Base-by-base conservation (phyloP, 2,329 filamentous ascomycete species). In the Aspergillus sp. region DNA sequence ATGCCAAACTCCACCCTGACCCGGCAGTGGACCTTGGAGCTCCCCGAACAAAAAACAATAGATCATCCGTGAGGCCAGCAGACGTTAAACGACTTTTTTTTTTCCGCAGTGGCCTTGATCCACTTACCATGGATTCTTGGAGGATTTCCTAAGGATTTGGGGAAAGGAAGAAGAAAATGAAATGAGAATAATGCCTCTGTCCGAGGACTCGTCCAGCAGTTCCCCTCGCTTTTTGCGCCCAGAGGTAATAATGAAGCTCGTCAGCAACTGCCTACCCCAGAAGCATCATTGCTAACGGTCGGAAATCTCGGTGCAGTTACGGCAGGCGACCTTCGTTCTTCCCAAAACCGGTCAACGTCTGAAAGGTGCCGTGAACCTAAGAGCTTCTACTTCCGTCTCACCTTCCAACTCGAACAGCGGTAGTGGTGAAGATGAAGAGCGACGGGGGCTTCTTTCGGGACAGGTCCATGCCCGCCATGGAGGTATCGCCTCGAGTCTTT, bases 341-440 rank as follows among this genome's bases (percentile, higher is more conserved):
- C 90, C 91, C 6, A 76, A 78, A 46, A 96, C 90, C 3, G 90
- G 91, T 58, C 87, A 95, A 67, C 86, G 90, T 51, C 79, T 89
- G 37, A 85, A 83, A 59, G 86, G 86, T 49, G 79, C 85, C 49
- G 89, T 95, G 56, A 91, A 85, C 19, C 74, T 95, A 27, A 84
- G 85, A 56, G 74, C 71, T 59, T 58, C 77, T 42, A 68, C 76
- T 44, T 56, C 59, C 45, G 45, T 59, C 34, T 53, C 61, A 33
- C 58, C 52, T 33, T 65, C 64, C 40, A 59, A 62, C 54, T 64
- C 36, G 8, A 28, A 36, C 11, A 12, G 27, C 31, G 29, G 46
- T 37, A 43, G 45, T 36, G 44, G 43, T 32, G 41, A 51, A 27
- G 42, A 67, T 53, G 70, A 73, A 29, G 67, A 71, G 45, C 59